Percentiles rank a stretch among this genome's conserved stretches.
Evolutionary conservation across 2,329 filamentous ascomycete species (phyloP).

Genomic region (Calonectria leucothoes): DNA sequence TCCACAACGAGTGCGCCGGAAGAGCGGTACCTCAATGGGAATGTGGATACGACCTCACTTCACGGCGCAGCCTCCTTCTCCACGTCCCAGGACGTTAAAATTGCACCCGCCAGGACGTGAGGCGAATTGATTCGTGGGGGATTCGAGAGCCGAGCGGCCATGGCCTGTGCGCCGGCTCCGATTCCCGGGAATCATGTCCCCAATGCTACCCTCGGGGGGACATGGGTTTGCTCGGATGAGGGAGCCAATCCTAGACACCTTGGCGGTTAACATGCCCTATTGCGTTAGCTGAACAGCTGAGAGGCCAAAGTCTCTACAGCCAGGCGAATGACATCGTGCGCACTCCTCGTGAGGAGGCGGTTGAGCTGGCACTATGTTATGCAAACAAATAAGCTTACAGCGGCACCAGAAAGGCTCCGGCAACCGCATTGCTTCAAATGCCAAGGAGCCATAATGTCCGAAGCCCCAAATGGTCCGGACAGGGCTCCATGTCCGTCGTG

Average conservation of each 20-base stretch:
- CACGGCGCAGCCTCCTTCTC: background rate
- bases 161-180: constrained; percentile 3
- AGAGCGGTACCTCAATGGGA: background rate
- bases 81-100: background rate
- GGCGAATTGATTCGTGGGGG: constrained; percentile 8
- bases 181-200: background rate
- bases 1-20: background rate
- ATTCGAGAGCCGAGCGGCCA: background rate
- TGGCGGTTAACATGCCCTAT: background rate
- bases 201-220: background rate
- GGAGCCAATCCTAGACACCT: background rate
- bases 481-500: background rate
- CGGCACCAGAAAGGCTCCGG: background rate
- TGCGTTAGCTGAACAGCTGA: background rate
- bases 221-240: background rate
- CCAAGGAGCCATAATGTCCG: background rate
- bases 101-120: background rate
- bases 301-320: background rate
- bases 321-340: background rate
- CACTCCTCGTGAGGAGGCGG: background rate
- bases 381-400: background rate
- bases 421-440: background rate
- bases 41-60: background rate
- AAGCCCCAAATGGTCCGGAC: background rate
- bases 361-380: background rate